Evolutionary conservation across 805 yeast species (phyloP), one percentile per base, ranked within the genome.

Genomic region (Dipodascus albidus): DNA sequence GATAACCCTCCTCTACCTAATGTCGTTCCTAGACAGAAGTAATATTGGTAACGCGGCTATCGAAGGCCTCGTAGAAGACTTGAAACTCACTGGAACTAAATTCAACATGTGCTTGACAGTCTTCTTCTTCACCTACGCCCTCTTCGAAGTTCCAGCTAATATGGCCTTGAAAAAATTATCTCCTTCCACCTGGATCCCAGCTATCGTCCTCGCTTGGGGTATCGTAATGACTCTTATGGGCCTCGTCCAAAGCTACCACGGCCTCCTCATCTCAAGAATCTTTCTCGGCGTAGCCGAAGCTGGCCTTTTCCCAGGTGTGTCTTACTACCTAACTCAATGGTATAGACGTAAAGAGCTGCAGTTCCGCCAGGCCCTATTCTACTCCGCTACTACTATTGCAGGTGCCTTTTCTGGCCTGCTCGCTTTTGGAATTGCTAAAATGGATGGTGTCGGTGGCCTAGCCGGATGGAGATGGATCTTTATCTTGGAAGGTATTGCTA

Each of bases 351-450:
- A 69, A 50, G 81, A 78, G 58, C 70, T 75, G 55, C 79, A 78
- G 2, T 65, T 70, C 23, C 67, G 82, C 49, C 67, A 75, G 55
- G 73, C 79, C 3, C 70, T 72, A 53, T 71, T 79, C 48, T 78
- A 78, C 60, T 69, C 76, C 33, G 74, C 79, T 24, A 76, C 83
- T 8, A 76, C 79, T 54, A 61, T 79, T 42, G 74, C 82, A 6
- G 75, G 79, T 49, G 81, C 81, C 0, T 78, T 80, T 64, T 81
- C 83, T 47, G 85, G 84, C 14, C 64, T 80, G 63, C 58, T 79
- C 65, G 72, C 77, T 1, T 71, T 64, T 58, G 82, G 79, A n/a
- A 70, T 80, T 3, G 74, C 74, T 59, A 78, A 74, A 58, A 73
- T 74, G 53, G 59, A 69, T 50, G 57, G 61, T 49, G 20, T 17